These are phyloP conservation scores for Fusarium circinatum DNA, from an alignment of 2,329 filamentous ascomycete genomes.

Conservation along the genomic window DNA sequence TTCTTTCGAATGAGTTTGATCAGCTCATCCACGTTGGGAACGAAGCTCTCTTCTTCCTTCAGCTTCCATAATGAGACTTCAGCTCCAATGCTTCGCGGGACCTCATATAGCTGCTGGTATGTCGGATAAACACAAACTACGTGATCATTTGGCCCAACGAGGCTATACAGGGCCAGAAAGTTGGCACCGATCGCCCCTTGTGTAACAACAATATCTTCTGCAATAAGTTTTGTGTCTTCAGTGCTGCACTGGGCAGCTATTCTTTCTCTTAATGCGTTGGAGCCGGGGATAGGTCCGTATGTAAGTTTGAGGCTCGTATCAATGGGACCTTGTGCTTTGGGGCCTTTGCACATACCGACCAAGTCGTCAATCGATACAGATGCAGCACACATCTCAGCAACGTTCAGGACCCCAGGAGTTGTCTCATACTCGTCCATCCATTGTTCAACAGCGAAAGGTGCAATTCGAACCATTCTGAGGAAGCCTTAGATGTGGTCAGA, in stretches of 20 bases:
- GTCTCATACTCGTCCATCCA: conserved; percentile 73
- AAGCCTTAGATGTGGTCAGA: background rate
- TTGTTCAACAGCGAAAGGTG: conserved; percentile 75
- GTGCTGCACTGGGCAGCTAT: conserved; percentile 73
- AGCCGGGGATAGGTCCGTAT: conserved; percentile 80
- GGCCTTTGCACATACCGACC: conserved; percentile 66
- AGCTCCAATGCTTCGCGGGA: conserved; percentile 79
- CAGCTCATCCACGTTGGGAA: conserved; percentile 74
- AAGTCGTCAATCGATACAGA: conserved; percentile 79
- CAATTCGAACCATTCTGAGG: conserved; percentile 64
- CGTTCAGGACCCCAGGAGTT: conserved; percentile 70
- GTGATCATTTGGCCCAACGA: conserved; percentile 80
- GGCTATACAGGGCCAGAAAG: conserved; percentile 78
- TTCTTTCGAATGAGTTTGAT: conserved; percentile 71
- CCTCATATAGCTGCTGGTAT: conserved; percentile 84
- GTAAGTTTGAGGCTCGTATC: conserved; percentile 67
- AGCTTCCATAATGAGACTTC: conserved; percentile 82
- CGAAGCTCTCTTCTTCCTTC: conserved; percentile 70
- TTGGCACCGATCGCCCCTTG: conserved; percentile 88
- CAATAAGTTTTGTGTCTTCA: conserved; percentile 57
- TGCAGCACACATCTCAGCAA: conserved; percentile 82
- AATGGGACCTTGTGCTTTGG: conserved; percentile 54
- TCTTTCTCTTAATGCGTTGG: conserved; percentile 68
- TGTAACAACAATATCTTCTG: conserved; percentile 78
- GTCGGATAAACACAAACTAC: conserved; percentile 88